A percentile compares a stretch with the other conserved stretches of the same genome.
These are phyloP conservation scores for Acanthamoeba quina DNA, from an alignment of 208 protist species.

Conservation along the genomic window DNA sequence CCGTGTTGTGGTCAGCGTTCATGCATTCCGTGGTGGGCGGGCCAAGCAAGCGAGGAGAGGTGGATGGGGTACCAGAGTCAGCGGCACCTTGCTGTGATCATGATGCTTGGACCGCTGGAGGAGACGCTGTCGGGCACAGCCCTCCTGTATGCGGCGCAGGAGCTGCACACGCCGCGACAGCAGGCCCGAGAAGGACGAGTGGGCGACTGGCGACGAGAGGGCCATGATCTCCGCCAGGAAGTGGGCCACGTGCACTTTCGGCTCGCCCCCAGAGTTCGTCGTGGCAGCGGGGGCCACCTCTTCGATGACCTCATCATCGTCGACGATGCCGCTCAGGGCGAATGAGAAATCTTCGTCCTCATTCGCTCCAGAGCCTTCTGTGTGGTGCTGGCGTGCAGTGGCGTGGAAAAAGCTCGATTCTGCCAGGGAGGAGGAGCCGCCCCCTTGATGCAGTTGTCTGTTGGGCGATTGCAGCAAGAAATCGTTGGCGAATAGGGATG, in stretches of 20 bases:
- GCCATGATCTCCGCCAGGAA: neutral
- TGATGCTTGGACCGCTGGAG: neutral
- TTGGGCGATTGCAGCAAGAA: neutral
- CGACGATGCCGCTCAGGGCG: neutral
- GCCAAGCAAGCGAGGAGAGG: neutral
- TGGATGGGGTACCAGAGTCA: neutral
- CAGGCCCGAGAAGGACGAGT: constrained; percentile 23
- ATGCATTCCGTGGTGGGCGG: neutral
- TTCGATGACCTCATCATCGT: neutral
- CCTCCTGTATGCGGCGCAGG: constrained; percentile 9
- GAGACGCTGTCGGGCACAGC: neutral
- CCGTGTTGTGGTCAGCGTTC: too few relatives aligned
- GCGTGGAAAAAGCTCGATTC: neutral
- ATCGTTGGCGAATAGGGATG: constrained; percentile 23
- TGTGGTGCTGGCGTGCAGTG: neutral
- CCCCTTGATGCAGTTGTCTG: neutral
- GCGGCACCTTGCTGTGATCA: neutral
- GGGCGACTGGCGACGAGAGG: neutral
- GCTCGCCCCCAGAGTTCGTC: neutral
- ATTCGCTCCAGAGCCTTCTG: neutral
- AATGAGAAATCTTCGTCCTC: neutral
- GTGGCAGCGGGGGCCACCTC: neutral
- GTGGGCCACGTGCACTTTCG: neutral
- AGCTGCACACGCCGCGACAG: neutral
- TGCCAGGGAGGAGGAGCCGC: neutral